Evolutionary conservation across 83 land plant genomes (phyloP).

Genomic region (Isoetes engelmannii): DNA sequence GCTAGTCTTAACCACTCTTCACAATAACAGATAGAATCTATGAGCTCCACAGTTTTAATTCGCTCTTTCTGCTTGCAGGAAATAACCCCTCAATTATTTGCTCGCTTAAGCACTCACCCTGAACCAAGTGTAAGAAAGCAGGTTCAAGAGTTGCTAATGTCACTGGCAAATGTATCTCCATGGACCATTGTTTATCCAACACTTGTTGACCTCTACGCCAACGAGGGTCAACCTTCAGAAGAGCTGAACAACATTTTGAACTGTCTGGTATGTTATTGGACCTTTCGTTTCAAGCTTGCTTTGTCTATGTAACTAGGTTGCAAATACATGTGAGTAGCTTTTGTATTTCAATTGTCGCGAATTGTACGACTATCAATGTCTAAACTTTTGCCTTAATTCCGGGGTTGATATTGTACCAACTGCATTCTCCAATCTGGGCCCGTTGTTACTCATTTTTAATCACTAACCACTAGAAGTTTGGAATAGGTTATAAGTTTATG

Average conservation of each 20-base stretch:
- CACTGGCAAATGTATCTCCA: constrained; percentile 74
- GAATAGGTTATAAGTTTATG: too few species aligned
- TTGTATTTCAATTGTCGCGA: too few species aligned
- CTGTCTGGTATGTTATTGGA: constrained; percentile 57
- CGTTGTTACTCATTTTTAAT: too few species aligned
- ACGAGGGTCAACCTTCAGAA: constrained; percentile 64
- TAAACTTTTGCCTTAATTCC: too few species aligned
- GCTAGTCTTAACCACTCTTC: too few species aligned
- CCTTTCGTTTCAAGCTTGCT: too few species aligned
- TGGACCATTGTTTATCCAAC: constrained; percentile 94
- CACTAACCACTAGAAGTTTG: too few species aligned
- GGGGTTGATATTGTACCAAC: too few species aligned
- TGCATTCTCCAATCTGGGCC: too few species aligned
- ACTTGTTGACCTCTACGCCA: constrained; percentile 73
- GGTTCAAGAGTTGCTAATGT: constrained; percentile 58
- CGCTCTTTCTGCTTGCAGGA: constrained; percentile 43
- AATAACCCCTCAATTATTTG: constrained; percentile 89
- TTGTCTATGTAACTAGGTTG: background rate
- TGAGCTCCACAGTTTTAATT: too few species aligned
- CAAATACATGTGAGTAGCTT: background rate
- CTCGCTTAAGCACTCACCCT: constrained; percentile 86
- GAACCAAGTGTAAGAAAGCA: constrained; percentile 71
- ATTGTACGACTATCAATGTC: too few species aligned
- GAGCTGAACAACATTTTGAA: constrained; percentile 71
- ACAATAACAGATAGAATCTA: too few species aligned